Percentiles rank a stretch among this genome's conserved stretches.
Evolutionary conservation across 257 asterid genomes (phyloP).

Genomic region (Apocynum venetum): DNA sequence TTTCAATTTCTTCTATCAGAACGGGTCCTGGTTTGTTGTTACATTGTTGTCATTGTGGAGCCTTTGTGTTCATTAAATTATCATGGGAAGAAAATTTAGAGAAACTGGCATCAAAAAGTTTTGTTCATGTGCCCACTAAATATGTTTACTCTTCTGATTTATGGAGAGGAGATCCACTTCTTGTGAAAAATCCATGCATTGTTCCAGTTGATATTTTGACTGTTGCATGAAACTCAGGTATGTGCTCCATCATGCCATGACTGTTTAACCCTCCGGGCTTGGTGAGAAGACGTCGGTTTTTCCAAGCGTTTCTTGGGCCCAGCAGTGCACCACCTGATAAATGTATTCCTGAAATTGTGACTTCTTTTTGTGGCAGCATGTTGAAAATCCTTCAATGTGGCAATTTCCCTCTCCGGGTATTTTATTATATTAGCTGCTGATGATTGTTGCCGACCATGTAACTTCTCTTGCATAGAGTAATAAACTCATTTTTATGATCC

Average conservation of each 20-base stretch:
- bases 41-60: background rate
- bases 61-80: background rate
- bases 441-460: background rate
- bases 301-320: constrained; percentile 64
- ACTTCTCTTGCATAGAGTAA: background rate
- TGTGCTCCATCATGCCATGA: constrained; percentile 98
- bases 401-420: constrained; percentile 94
- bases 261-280: constrained; percentile 92
- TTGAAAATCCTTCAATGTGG: constrained; percentile 97
- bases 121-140: background rate
- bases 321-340: constrained; percentile 65
- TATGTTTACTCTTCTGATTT: background rate
- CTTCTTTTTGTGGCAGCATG: constrained; percentile 69
- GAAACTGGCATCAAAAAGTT: background rate
- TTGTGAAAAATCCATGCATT: background rate
- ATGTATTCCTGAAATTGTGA: constrained; percentile 80
- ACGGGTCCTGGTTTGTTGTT: background rate
- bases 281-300: constrained; percentile 78
- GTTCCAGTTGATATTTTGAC: background rate
- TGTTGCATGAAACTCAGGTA: constrained; percentile 41
- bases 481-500: background rate
- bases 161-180: background rate
- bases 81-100: background rate
- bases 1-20: background rate
- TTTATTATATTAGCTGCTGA: background rate